These are phyloP conservation scores for Tricholoma bakamatsutake DNA, from an alignment of 768 basidiomycete genomes.

Conservation along the genomic window DNA sequence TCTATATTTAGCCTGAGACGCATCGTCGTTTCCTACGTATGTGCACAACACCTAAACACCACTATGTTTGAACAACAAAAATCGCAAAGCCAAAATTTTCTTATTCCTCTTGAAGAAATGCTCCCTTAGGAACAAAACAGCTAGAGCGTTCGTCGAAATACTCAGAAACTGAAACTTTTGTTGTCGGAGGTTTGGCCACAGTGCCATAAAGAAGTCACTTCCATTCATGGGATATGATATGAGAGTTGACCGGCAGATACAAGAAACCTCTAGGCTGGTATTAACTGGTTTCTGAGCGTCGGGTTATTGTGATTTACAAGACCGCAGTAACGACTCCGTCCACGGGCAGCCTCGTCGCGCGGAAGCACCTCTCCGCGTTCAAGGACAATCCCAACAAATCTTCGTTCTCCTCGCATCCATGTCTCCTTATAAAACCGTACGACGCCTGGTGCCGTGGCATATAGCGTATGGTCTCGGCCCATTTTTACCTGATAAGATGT, in stretches of 20 bases:
- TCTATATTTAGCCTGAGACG: background rate
- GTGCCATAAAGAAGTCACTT: no score
- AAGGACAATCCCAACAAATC: constrained; percentile 80
- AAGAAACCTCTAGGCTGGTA: constrained; percentile 11
- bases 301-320: constrained; percentile 56
- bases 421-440: constrained; percentile 91
- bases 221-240: no score
- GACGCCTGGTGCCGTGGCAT: constrained; percentile 83
- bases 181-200: no score
- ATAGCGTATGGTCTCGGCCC: constrained; percentile 94
- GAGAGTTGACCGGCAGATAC: no score
- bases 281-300: constrained; percentile 13
- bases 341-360: constrained; percentile 62
- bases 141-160: no score
- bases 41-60: no score
- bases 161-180: no score
- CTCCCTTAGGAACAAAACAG: no score
- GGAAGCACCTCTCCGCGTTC: constrained; percentile 83
- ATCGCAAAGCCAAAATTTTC: no score
- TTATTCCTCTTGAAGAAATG: no score
- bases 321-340: constrained; percentile 83
- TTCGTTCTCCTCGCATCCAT: constrained; percentile 66
- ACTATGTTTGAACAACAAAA: no score
- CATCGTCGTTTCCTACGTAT: no score
- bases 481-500: constrained; percentile 61